Evolutionary conservation across 768 basidiomycete species (phyloP).

Genomic region (Suillus luteus): DNA sequence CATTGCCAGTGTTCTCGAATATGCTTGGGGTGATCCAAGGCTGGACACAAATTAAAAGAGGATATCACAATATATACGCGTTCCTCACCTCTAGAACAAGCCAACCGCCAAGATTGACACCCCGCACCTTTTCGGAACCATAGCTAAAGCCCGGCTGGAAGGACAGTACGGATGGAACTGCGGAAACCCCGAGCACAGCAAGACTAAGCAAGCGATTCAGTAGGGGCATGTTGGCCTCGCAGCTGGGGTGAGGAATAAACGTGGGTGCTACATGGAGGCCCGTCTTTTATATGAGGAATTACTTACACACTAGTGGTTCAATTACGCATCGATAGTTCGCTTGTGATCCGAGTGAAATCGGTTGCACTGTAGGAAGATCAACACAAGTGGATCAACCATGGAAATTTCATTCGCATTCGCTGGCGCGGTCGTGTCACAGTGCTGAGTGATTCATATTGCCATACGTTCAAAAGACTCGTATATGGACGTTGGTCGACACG

Average conservation of each 20-base stretch:
- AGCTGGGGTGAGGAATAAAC: background rate
- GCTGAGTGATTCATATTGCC: background rate
- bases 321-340: background rate
- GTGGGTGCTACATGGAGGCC: too few relatives aligned
- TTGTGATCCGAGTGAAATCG: constrained; percentile 3
- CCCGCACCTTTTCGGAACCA: constrained; percentile 31
- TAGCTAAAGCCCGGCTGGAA: constrained; percentile 30
- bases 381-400: background rate
- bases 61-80: constrained; percentile 28
- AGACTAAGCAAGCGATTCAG: background rate
- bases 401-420: background rate
- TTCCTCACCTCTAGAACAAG: constrained; percentile 30
- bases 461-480: background rate
- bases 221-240: constrained; percentile 7
- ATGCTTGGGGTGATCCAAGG: constrained; percentile 81
- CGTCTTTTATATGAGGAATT: background rate
- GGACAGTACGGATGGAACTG: constrained; percentile 7
- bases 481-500: background rate
- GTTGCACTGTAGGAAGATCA: background rate
- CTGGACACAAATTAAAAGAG: constrained; percentile 25
- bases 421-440: background rate
- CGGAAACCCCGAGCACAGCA: constrained; percentile 7
- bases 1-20: constrained; percentile 65
- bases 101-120: constrained; percentile 39
- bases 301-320: background rate